phyloP scores from a whole-genome alignment of 108 stramenopile genomes.

The Ochromonas danica region DNA sequence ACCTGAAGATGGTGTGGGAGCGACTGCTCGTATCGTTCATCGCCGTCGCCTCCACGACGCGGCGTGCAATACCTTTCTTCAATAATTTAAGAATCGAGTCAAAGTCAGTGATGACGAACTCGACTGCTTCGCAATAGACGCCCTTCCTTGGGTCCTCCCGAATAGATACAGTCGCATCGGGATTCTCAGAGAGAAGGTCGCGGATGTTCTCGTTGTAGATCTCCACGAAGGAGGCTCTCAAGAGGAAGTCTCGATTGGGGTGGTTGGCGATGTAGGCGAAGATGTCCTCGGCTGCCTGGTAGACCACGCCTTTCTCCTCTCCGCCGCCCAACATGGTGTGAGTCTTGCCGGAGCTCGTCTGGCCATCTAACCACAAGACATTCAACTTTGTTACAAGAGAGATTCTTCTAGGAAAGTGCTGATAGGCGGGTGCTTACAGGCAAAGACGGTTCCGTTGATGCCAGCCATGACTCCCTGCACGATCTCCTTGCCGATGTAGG shows the following conservation, averaged over 20 bases:
- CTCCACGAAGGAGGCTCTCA: slow-evolving; percentile 58
- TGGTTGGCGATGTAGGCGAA: background rate
- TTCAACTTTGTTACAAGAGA: too few species aligned
- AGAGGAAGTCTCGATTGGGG: slow-evolving; percentile 1
- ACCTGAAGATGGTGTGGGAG: slow-evolving; percentile 90
- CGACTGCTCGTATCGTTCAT: slow-evolving; percentile 95
- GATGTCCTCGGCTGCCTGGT: slow-evolving; percentile 42
- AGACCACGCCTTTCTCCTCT: slow-evolving; percentile 40
- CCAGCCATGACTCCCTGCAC: slow-evolving; percentile 56
- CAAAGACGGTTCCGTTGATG: slow-evolving; percentile 54
- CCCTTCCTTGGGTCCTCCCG: slow-evolving; percentile 31
- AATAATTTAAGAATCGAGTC: slow-evolving; percentile 69
- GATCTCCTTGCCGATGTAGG: slow-evolving; percentile 50
- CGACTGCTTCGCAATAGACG: slow-evolving; percentile 34
- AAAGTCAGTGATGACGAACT: slow-evolving; percentile 66
- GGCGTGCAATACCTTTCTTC: slow-evolving; percentile 76
- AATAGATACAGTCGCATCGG: slow-evolving; percentile 25
- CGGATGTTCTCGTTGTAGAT: slow-evolving; percentile 66
- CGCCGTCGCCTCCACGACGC: slow-evolving; percentile 79
- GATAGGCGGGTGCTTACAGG: too few species aligned
- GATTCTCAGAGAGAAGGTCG: slow-evolving; percentile 57
- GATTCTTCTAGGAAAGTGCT: too few species aligned
- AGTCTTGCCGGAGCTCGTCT: slow-evolving; percentile 49
- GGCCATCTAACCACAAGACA: slow-evolving; percentile 37
- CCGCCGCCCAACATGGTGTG: slow-evolving; percentile 46